A percentile compares a stretch with the other conserved stretches of the same genome.
phyloP scores from a whole-genome alignment of 768 basidiomycete species.

The Piloderma croceum region DNA sequence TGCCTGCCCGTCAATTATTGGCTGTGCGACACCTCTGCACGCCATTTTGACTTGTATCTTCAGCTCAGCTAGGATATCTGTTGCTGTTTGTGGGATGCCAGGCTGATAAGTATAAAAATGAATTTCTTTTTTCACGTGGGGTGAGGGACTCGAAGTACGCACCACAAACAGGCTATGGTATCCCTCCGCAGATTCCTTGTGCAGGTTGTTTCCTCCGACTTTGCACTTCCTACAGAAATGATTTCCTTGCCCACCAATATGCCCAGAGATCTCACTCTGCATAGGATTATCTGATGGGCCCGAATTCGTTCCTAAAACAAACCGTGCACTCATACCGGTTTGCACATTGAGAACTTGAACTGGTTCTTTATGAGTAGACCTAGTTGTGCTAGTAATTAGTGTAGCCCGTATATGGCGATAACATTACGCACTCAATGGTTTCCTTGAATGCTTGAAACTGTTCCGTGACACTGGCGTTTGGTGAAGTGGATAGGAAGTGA shows the following conservation, averaged over 20 bases:
- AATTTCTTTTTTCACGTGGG: not conserved
- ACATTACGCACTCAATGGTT: slow-evolving; percentile 30
- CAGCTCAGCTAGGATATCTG: slow-evolving; percentile 17
- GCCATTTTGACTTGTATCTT: slow-evolving; percentile 28
- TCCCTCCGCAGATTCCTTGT: slow-evolving; percentile 29
- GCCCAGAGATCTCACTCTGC: slow-evolving; percentile 32
- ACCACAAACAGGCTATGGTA: slow-evolving; percentile 33
- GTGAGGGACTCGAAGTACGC: slow-evolving; percentile 3
- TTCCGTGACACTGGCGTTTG: slow-evolving; percentile 30
- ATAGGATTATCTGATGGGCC: slow-evolving; percentile 35
- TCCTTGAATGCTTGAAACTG: slow-evolving; percentile 31
- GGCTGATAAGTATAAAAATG: slow-evolving; percentile 13
- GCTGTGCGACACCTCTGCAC: slow-evolving; percentile 22
- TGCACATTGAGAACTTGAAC: slow-evolving; percentile 26
- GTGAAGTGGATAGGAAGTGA: slow-evolving; percentile 37
- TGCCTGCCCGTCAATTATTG: slow-evolving; percentile 10
- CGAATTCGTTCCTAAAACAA: slow-evolving; percentile 20
- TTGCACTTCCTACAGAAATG: slow-evolving; percentile 35
- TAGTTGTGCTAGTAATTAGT: slow-evolving; percentile 7
- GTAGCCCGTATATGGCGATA: no score
- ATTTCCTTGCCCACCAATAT: slow-evolving; percentile 38
- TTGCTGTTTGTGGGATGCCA: slow-evolving; percentile 18
- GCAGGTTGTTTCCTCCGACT: slow-evolving; percentile 29
- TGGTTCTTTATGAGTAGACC: slow-evolving; percentile 27
- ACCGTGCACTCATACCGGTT: slow-evolving; percentile 13